Evolutionary conservation across 1,284 basidiomycete species (phyloP), one percentile per base, ranked within the genome.

Genomic region (Ustilago cynodontis): DNA sequence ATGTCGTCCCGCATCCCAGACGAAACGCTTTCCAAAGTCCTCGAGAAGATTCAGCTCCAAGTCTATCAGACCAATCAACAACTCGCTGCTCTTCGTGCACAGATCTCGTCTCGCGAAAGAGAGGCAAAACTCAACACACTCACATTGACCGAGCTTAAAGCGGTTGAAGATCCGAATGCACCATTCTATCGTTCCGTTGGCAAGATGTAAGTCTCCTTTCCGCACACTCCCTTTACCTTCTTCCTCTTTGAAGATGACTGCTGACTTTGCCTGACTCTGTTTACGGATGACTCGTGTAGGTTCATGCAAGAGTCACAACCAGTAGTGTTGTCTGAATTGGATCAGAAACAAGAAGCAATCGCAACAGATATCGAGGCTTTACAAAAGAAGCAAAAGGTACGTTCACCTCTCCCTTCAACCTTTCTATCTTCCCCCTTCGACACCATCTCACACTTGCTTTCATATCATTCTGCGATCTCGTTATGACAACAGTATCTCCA

Each of bases 41-140:
- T 77, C 39, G 69, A 77, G 24, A 77, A 71, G 53, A 72, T 77
- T 33, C 74, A 72, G 11, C 59, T 68, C 10, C 74, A 72, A 41
- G 69, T 77, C 5, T 69, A 72, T 49, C 65, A 68, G 28, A 69
- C 74, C 10, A 69, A 72, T 16, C 74, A 72, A 26, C 65, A 77
- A 47, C 56, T 77, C 13, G 45, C 69, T 3, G 69, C 65, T 5
- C 52, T 77, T 2, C 65, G 66, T 1, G 69, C 69, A 5, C 74
- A 77, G 59, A 68, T 69, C 26, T 39, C 62, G 4, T 35, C 69
- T 1, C 54, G 62, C 6, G 65, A 77, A 39, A 20, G 74, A 16
- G 74, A 77, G 16, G 65, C 69, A 39, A 77, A 77, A 45, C 59
- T 77, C 29, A 62, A 65, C 59, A 66, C 65, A 2, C 45, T 77